These are phyloP conservation scores for Dactylis glomerata DNA, from an alignment of 176 grass and related monocot genomes.

Conservation along the genomic window DNA sequence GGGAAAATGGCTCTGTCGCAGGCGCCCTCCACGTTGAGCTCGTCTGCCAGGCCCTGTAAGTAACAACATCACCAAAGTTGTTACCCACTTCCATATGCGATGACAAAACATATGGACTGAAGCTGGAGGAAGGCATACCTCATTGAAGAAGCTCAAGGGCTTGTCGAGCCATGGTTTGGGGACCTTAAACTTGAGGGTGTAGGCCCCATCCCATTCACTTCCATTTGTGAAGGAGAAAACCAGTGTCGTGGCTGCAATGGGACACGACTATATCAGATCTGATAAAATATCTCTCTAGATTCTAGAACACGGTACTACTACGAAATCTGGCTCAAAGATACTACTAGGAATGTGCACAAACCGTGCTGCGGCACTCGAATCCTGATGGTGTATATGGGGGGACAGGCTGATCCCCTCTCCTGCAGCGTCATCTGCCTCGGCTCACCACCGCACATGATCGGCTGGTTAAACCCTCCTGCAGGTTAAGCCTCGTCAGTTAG, in stretches of 20 bases:
- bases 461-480: constrained; percentile 94
- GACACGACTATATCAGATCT: neutral
- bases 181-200: constrained; percentile 74
- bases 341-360: neutral
- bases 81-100: neutral
- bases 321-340: neutral
- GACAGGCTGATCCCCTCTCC: constrained; percentile 63
- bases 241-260: constrained; percentile 61
- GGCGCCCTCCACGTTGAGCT: constrained; percentile 76
- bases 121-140: constrained; percentile 35
- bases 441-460: constrained; percentile 91
- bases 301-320: neutral
- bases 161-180: constrained; percentile 68
- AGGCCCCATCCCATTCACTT: constrained; percentile 74
- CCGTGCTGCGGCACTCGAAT: constrained; percentile 75
- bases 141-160: constrained; percentile 81
- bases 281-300: neutral
- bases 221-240: constrained; percentile 98
- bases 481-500: neutral
- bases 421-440: constrained; percentile 89
- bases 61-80: neutral
- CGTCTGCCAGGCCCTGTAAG: constrained; percentile 60
- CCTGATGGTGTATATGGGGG: constrained; percentile 83
- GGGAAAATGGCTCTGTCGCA: constrained; percentile 88
- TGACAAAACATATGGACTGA: neutral